phyloP scores from a whole-genome alignment of 257 asterid species.

The Jacaranda mimosifolia region DNA sequence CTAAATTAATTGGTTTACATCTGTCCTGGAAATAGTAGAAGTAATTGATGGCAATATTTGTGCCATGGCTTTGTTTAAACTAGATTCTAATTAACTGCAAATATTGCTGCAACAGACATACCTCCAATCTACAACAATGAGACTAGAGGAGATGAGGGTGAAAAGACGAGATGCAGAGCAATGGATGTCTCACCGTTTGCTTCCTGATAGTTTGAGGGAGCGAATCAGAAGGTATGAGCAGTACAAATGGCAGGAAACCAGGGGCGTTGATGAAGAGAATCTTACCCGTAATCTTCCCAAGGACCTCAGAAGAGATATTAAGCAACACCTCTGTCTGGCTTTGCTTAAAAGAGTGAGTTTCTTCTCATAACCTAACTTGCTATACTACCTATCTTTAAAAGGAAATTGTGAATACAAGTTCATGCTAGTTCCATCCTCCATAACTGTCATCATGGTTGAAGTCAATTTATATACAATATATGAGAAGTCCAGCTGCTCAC shows the following conservation, averaged over 20 bases:
- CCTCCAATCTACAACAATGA: constrained; percentile 89
- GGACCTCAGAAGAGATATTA: constrained; percentile 96
- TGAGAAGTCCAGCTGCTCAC: not conserved
- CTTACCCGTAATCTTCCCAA: constrained; percentile 87
- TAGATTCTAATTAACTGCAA: constrained; percentile 28
- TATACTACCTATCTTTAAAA: not conserved
- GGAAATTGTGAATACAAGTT: not conserved
- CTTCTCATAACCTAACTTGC: constrained; percentile 17
- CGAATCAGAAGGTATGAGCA: constrained; percentile 94
- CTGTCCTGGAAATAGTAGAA: constrained; percentile 14
- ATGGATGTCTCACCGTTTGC: constrained; percentile 97
- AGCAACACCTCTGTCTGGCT: constrained; percentile 94
- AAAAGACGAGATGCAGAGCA: constrained; percentile 98
- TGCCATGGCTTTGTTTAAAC: not conserved
- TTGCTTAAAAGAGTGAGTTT: constrained; percentile 80
- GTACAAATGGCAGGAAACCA: constrained; percentile 95
- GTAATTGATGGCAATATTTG: constrained; percentile 3
- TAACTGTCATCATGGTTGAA: not conserved
- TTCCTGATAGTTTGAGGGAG: constrained; percentile 79
- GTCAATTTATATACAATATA: not conserved
- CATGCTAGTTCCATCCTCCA: not conserved
- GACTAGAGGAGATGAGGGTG: constrained; percentile 98
- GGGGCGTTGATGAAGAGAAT: constrained; percentile 96
- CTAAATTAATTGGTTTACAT: not conserved
- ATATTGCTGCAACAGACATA: constrained; percentile 69